A percentile compares a stretch with the other conserved stretches of the same genome.
phyloP scores from a whole-genome alignment of 305 asterid species.

The Caryopteris hybrid region DNA sequence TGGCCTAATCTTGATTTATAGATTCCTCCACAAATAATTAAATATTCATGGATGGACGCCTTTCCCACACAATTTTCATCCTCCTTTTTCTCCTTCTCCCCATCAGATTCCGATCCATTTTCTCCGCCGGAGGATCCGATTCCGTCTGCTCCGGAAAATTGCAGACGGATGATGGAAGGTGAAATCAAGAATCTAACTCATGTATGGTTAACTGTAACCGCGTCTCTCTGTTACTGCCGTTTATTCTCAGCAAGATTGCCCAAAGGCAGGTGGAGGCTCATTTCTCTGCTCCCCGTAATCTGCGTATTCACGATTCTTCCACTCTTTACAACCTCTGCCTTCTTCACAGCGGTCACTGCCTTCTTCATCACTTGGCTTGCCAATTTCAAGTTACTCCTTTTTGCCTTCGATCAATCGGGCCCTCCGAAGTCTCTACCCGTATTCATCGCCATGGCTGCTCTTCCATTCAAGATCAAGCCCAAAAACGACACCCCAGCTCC shows the following conservation, averaged over 20 bases:
- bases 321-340: conserved; percentile 30
- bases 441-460: conserved; percentile 46
- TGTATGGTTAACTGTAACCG: conserved; percentile 16
- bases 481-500: background rate
- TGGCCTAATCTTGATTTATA: background rate
- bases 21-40: background rate
- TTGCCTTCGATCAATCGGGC: conserved; percentile 41
- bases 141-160: too few relatives aligned
- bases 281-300: conserved; percentile 48
- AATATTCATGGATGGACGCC: background rate
- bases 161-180: too few relatives aligned
- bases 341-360: conserved; percentile 33
- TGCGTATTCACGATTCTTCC: conserved; percentile 46
- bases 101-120: background rate
- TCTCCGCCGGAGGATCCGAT: too few relatives aligned
- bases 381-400: conserved; percentile 55
- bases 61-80: background rate
- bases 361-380: conserved; percentile 69
- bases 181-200: conserved; percentile 28
- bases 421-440: conserved; percentile 30
- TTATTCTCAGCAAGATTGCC: conserved; percentile 38
- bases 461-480: conserved; percentile 43
- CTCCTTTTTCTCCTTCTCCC: background rate
- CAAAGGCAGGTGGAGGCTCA: conserved; percentile 39
- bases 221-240: conserved; percentile 42